phyloP scores from a whole-genome alignment of 2,329 filamentous ascomycete species.

The Alternaria atra region DNA sequence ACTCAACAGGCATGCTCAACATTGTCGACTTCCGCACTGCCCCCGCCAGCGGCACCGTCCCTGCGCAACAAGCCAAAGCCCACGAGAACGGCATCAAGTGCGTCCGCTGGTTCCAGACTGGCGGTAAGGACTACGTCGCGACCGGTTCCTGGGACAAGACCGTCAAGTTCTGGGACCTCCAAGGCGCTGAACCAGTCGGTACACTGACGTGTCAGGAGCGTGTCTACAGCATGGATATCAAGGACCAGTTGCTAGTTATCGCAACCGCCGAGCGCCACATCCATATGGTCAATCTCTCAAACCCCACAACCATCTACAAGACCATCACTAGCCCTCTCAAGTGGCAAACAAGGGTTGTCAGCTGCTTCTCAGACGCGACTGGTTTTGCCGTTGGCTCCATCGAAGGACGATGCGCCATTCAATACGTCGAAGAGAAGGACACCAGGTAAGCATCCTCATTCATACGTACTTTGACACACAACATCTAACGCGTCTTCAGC shows the following conservation, averaged over 20 bases:
- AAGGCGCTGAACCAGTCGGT: constrained; percentile 69
- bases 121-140: constrained; percentile 80
- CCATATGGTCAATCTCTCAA: constrained; percentile 89
- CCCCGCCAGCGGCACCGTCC: constrained; percentile 40
- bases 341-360: constrained; percentile 96
- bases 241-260: constrained; percentile 86
- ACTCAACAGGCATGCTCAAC: constrained; percentile 89
- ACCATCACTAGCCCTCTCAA: constrained; percentile 94
- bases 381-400: constrained; percentile 97
- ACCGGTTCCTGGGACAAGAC: constrained; percentile 94
- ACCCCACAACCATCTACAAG: constrained; percentile 93
- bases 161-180: constrained; percentile 87
- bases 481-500: constrained; percentile 35
- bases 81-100: constrained; percentile 85
- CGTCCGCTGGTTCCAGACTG: constrained; percentile 70
- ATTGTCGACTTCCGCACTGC: constrained; percentile 78
- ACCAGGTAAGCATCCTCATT: constrained; percentile 58
- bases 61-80: constrained; percentile 66
- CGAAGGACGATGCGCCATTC: constrained; percentile 95
- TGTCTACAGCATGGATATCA: constrained; percentile 91
- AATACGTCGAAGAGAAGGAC: constrained; percentile 98
- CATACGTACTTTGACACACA: background rate
- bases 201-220: constrained; percentile 76
- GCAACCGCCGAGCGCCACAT: constrained; percentile 96
- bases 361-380: constrained; percentile 89